Evolutionary conservation across 495 filamentous ascomycete genomes (phyloP).

Genomic region (Xylaria telfairii): DNA sequence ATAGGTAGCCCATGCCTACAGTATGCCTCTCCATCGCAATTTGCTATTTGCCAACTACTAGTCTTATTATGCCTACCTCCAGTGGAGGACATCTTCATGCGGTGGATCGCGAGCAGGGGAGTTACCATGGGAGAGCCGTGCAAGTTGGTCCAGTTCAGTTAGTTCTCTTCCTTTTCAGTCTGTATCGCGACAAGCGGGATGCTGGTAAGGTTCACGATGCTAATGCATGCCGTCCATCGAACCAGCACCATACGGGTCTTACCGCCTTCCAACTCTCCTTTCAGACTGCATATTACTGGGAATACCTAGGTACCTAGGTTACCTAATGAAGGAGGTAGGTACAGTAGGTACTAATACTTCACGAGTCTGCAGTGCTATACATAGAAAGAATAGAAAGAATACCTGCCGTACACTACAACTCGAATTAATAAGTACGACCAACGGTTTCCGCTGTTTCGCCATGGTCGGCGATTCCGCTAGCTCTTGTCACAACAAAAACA

Average conservation of each 20-base stretch:
- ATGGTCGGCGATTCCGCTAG: neutral
- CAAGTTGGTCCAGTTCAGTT: conserved; percentile 1
- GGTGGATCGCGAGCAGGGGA: conserved; percentile 14
- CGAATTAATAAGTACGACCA: neutral
- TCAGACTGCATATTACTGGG: neutral
- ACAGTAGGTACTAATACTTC: too few relatives aligned
- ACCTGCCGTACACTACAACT: neutral
- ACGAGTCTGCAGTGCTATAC: too few relatives aligned
- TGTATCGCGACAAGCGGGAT: neutral
- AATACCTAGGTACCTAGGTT: neutral
- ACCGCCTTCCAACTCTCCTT: conserved; percentile 19
- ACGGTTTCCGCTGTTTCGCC: neutral
- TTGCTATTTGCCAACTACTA: neutral
- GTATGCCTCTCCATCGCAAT: conserved; percentile 12
- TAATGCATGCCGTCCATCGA: conserved; percentile 8
- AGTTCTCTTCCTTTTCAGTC: neutral
- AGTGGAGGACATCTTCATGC: neutral
- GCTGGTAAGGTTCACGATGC: conserved; percentile 14
- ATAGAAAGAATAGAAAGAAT: too few relatives aligned
- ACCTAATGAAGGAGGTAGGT: too few relatives aligned
- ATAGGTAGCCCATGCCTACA: neutral
- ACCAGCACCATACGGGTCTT: conserved; percentile 3
- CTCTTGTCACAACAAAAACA: neutral
- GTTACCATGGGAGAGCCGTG: conserved; percentile 10
- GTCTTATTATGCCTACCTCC: neutral